Percentiles rank a stretch among this genome's conserved stretches.
phyloP scores from a whole-genome alignment of 2,329 filamentous ascomycete genomes.

The Colletotrichum tamarilloi region DNA sequence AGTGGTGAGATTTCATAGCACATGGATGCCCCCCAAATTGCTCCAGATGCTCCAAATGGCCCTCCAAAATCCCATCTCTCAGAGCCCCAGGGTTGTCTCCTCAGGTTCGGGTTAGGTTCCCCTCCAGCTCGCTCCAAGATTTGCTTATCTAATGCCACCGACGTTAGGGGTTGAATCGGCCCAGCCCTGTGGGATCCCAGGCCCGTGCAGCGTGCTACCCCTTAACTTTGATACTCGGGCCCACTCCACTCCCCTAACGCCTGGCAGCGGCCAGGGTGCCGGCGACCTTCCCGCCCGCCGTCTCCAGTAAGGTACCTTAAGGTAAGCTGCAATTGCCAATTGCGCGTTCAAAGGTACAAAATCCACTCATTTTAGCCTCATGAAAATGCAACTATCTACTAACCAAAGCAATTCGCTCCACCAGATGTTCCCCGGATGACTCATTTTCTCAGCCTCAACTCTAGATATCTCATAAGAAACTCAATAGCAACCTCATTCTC shows the following conservation, averaged over 20 bases:
- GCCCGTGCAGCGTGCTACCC: slow-evolving; percentile 25
- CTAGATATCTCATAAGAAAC: not conserved
- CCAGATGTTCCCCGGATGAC: not conserved
- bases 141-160: not conserved
- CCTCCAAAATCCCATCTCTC: not conserved
- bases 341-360: not conserved
- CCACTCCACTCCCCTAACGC: slow-evolving; percentile 4
- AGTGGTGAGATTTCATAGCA: not conserved
- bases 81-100: not conserved
- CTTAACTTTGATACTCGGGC: slow-evolving; percentile 26
- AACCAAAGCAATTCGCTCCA: not conserved
- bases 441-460: not conserved
- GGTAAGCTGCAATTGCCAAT: too few relatives aligned
- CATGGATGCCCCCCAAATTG: not conserved
- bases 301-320: not conserved
- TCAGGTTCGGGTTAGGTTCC: not conserved
- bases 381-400: not conserved
- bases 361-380: not conserved
- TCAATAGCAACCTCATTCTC: not conserved
- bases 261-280: not conserved
- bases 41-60: too few relatives aligned
- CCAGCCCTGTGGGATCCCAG: slow-evolving; percentile 29
- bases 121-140: not conserved
- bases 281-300: not conserved
- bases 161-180: not conserved